phyloP scores from a whole-genome alignment of 2,329 filamentous ascomycete species.

The Monosporascus cannonballus region DNA sequence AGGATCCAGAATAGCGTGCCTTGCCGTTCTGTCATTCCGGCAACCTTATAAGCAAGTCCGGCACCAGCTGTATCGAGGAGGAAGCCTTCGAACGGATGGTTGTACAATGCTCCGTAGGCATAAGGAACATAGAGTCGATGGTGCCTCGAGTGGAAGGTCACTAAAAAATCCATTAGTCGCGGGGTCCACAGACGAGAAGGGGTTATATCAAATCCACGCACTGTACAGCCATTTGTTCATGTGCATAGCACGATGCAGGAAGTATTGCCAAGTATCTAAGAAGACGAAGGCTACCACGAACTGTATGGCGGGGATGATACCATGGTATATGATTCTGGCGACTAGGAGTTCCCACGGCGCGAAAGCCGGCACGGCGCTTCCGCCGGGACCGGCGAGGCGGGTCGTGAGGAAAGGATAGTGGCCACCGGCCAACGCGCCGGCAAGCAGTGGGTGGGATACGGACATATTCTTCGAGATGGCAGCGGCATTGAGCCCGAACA shows the following conservation, averaged over 20 bases:
- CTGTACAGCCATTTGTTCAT: conserved; percentile 96
- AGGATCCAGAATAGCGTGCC: conserved; percentile 84
- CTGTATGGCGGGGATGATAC: conserved; percentile 69
- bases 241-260: conserved; percentile 94
- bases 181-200: conserved; percentile 49
- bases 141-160: conserved; percentile 87
- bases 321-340: conserved; percentile 76
- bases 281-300: conserved; percentile 68
- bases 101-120: conserved; percentile 94
- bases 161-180: conserved; percentile 36
- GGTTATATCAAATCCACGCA: conserved; percentile 49
- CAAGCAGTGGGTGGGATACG: conserved; percentile 64
- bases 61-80: conserved; percentile 86
- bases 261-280: conserved; percentile 98
- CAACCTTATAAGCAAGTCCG: conserved; percentile 73
- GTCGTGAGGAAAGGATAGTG: conserved; percentile 68
- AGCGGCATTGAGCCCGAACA: conserved; percentile 70
- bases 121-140: conserved; percentile 97
- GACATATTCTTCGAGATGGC: conserved; percentile 72
- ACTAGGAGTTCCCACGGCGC: conserved; percentile 72
- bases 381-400: conserved; percentile 46
- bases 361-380: conserved; percentile 60
- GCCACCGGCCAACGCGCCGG: conserved; percentile 72
- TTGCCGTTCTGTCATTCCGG: conserved; percentile 78
- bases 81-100: conserved; percentile 92